Evolutionary conservation across 2,329 filamentous ascomycete genomes (phyloP).

Genomic region (Colletotrichum navitas): DNA sequence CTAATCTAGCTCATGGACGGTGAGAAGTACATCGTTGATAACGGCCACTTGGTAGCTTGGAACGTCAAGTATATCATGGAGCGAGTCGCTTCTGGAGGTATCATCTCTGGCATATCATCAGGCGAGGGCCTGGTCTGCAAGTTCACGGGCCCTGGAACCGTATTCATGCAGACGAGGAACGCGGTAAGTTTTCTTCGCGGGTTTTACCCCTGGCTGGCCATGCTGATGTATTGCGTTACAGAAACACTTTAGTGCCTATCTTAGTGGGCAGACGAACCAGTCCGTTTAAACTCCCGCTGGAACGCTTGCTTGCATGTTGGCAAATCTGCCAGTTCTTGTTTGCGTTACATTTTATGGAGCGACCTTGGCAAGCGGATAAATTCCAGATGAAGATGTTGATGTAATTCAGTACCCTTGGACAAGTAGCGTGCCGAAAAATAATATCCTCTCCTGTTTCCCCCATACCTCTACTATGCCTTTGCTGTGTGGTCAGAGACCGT

Average conservation of each 20-base stretch:
- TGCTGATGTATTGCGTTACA: constrained; percentile 45
- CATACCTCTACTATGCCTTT: not conserved
- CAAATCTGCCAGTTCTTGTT: not conserved
- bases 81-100: constrained; percentile 88
- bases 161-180: constrained; percentile 95
- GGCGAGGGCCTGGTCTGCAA: constrained; percentile 94
- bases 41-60: constrained; percentile 95
- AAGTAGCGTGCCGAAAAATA: constrained; percentile 16
- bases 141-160: constrained; percentile 89
- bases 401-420: not conserved
- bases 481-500: not conserved
- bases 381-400: not conserved
- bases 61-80: constrained; percentile 95
- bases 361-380: not conserved
- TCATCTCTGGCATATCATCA: constrained; percentile 87
- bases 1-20: constrained; percentile 66
- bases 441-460: constrained; percentile 2
- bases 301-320: too few species aligned
- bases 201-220: not conserved
- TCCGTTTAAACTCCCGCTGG: constrained; percentile 40
- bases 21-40: constrained; percentile 93
- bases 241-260: constrained; percentile 66
- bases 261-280: constrained; percentile 60
- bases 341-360: not conserved
- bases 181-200: constrained; percentile 62